Percentiles rank a stretch among this genome's conserved stretches.
phyloP scores from a whole-genome alignment of 306 rosid species.

The Sesbania bispinosa region DNA sequence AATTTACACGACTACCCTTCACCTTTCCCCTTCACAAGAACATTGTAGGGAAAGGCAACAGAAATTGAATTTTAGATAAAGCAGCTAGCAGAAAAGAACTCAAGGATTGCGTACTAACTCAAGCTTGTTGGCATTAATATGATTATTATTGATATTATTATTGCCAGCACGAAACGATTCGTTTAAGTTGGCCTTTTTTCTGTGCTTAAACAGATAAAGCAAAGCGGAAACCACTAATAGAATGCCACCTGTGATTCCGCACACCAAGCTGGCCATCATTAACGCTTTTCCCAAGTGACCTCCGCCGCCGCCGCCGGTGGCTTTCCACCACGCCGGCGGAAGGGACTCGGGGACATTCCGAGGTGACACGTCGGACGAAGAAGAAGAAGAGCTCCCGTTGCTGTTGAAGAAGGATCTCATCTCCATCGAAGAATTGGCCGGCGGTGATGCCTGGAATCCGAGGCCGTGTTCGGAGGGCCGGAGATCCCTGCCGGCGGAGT shows the following conservation, averaged over 20 bases:
- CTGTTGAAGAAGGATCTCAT: constrained; percentile 69
- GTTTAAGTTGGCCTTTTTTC: constrained; percentile 25
- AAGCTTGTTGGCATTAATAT: constrained; percentile 22
- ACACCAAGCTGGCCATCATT: constrained; percentile 60
- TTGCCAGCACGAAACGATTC: neutral
- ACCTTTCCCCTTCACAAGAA: no score
- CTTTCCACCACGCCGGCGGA: constrained; percentile 49
- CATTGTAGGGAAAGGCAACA: neutral
- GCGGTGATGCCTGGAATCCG: constrained; percentile 46
- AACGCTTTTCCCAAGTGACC: constrained; percentile 39
- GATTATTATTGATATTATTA: neutral
- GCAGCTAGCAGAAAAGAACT: neutral
- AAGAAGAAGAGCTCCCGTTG: constrained; percentile 34
- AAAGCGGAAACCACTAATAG: constrained; percentile 55
- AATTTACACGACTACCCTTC: constrained; percentile 17
- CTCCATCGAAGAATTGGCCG: constrained; percentile 31
- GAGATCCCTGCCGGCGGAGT: constrained; percentile 44
- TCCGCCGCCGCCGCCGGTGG: constrained; percentile 18
- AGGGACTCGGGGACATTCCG: constrained; percentile 37
- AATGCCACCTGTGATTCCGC: constrained; percentile 76
- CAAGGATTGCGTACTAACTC: constrained; percentile 31
- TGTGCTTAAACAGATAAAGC: constrained; percentile 40
- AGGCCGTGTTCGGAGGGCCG: constrained; percentile 89
- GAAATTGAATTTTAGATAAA: neutral
- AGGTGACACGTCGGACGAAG: constrained; percentile 31